Evolutionary conservation across 768 basidiomycete genomes (phyloP).

Genomic region (Lactifluus piperatus): DNA sequence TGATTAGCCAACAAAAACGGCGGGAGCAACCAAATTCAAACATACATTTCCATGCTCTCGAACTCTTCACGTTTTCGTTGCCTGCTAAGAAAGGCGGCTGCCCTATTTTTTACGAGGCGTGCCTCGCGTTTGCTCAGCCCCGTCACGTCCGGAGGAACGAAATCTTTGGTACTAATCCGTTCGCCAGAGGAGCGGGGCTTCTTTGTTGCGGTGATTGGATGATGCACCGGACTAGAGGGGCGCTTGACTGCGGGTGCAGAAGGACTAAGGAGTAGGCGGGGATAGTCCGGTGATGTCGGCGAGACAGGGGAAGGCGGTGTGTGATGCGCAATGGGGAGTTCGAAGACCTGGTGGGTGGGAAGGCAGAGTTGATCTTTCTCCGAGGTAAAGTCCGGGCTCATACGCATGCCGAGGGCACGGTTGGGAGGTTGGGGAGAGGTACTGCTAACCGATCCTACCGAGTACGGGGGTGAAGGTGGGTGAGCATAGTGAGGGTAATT

Average conservation of each 20-base stretch:
- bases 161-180: constrained; percentile 63
- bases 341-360: constrained; percentile 67
- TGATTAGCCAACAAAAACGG: constrained; percentile 6
- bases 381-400: constrained; percentile 34
- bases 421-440: constrained; percentile 24
- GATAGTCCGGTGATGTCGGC: constrained; percentile 24
- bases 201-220: constrained; percentile 27
- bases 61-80: constrained; percentile 91
- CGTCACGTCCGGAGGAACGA: constrained; percentile 79
- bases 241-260: constrained; percentile 21
- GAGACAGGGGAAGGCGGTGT: constrained; percentile 28
- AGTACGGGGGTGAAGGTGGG: constrained; percentile 34
- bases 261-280: constrained; percentile 13
- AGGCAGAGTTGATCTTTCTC: constrained; percentile 48
- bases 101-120: constrained; percentile 84
- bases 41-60: constrained; percentile 84
- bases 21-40: constrained; percentile 23
- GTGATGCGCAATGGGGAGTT: constrained; percentile 36
- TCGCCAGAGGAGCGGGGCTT: constrained; percentile 41
- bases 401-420: constrained; percentile 45
- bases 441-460: constrained; percentile 35
- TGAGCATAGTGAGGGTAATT: constrained; percentile 21
- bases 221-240: constrained; percentile 25
- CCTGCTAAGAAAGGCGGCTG: constrained; percentile 84
- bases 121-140: constrained; percentile 88